Evolutionary conservation across 2,329 filamentous ascomycete species (phyloP), one percentile per base, ranked within the genome.

Genomic region (Aspergillus latus): DNA sequence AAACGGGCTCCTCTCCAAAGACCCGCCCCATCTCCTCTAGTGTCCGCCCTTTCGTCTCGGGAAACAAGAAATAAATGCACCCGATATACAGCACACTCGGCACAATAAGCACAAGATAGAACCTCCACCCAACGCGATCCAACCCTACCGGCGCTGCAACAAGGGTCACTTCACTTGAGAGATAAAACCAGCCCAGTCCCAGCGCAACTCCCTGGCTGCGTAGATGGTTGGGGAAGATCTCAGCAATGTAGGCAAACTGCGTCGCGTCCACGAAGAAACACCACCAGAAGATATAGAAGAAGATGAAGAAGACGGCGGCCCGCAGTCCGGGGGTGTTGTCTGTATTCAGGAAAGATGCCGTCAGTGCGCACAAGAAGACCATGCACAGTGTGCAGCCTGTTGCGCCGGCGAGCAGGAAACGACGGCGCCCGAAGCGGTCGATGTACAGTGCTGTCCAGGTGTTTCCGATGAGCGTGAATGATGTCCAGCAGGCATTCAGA

Each of bases 181-280:
- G 62, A 52, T 74, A 75, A 37, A 73, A 66, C 28, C 67, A 66
- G 32, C 65, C 60, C 53, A 76, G 63, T 0, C 74, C 72, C 34
- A 76, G 57, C 0, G 73, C 72, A 15, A 73, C 71, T 0, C 74
- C 74, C 42, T 74, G 68, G 10, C 68, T 66, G 2, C 74, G 69
- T 11, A 76, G 60, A 56, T 74, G 69, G 15, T 69, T 78, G 3
- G 75, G 74, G 64, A 74, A 76, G 47, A 76, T 77, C 62, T 76
- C 73, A 2, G 67, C 61, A 28, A 75, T 63, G 59, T 76, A 76
- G 21, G 75, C 65, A 56, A 75, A 78, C 46, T 76, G 74, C n/a
- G 71, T 75, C 1, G 75, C 75, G 54, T 78, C 76, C 47, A 78
- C 62, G 54, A 71, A 76, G 51, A 69, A 74, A 46, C 69, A 71